These are phyloP conservation scores for Dalbergia cultrata DNA, from an alignment of 306 rosid species.

Conservation along the genomic window DNA sequence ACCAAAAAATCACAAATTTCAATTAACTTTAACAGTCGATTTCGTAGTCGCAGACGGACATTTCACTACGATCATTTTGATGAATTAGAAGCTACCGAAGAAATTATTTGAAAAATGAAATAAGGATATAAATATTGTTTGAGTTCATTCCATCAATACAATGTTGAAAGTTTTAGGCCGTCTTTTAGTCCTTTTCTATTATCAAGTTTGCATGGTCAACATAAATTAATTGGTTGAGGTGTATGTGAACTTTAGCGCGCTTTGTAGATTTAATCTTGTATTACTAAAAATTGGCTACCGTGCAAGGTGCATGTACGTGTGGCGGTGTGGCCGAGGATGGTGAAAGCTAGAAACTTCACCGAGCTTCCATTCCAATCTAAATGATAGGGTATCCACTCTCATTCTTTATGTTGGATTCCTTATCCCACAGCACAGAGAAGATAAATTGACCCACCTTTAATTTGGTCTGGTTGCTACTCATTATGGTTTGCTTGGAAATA, in stretches of 20 bases:
- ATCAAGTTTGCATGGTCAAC: neutral
- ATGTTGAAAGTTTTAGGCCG: neutral
- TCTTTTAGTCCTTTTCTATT: neutral
- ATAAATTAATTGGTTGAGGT: neutral
- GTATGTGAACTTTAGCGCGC: neutral
- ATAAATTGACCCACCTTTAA: neutral
- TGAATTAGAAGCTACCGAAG: neutral
- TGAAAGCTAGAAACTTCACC: conserved; percentile 52
- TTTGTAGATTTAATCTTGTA: neutral
- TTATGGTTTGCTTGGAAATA: conserved; percentile 19
- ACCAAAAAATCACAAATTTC: no score
- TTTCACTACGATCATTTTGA: neutral
- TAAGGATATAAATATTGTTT: neutral
- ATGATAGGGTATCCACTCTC: neutral
- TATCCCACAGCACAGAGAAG: neutral
- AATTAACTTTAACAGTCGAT: no score
- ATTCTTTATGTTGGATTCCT: conserved; percentile 1
- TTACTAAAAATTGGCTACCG: neutral
- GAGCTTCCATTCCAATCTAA: neutral
- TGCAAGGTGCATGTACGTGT: neutral
- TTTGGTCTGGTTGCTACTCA: neutral
- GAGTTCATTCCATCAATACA: neutral
- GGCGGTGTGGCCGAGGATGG: conserved; percentile 7
- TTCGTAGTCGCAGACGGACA: no score
- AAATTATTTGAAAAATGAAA: neutral